A percentile compares a stretch with the other conserved stretches of the same genome.
Conservation (phyloP, 2,329 filamentous ascomycete species). For the Nemania serpens region DNA sequence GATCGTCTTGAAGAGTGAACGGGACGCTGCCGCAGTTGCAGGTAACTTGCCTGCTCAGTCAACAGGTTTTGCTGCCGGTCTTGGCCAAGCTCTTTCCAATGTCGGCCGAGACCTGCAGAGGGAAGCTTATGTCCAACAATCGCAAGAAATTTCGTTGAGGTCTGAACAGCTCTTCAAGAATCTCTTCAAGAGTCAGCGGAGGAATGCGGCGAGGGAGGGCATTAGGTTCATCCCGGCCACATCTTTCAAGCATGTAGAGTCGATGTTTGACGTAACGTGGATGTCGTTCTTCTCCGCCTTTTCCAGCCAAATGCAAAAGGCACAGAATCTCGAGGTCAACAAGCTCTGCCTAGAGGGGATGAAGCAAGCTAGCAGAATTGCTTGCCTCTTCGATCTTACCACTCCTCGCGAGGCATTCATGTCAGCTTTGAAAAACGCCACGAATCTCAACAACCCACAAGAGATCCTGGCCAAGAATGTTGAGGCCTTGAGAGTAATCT, state of each 20-base stretch:
- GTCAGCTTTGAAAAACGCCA: conserved; percentile 87
- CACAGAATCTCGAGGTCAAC: conserved; percentile 89
- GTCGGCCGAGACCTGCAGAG: conserved; percentile 89
- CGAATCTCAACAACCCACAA: conserved; percentile 92
- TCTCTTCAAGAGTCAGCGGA: conserved; percentile 85
- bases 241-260: conserved; percentile 91
- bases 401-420: conserved; percentile 96
- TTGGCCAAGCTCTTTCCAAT: conserved; percentile 88
- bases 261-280: conserved; percentile 99
- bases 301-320: conserved; percentile 90
- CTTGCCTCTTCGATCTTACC: conserved; percentile 89
- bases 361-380: conserved; percentile 89
- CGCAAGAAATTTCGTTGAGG: conserved; percentile 81
- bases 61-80: conserved; percentile 75
- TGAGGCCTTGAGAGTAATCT: conserved; percentile 86
- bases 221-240: conserved; percentile 87
- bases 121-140: conserved; percentile 93
- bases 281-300: conserved; percentile 98
- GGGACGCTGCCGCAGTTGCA: conserved; percentile 82
- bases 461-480: conserved; percentile 97
- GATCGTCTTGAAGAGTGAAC: conserved; percentile 91
- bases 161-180: conserved; percentile 90
- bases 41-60: conserved; percentile 64
- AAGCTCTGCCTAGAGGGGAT: conserved; percentile 93
- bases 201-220: conserved; percentile 71